These are phyloP conservation scores for Didymella pinodella DNA, from an alignment of 2,329 filamentous ascomycete genomes.

Conservation along the genomic window DNA sequence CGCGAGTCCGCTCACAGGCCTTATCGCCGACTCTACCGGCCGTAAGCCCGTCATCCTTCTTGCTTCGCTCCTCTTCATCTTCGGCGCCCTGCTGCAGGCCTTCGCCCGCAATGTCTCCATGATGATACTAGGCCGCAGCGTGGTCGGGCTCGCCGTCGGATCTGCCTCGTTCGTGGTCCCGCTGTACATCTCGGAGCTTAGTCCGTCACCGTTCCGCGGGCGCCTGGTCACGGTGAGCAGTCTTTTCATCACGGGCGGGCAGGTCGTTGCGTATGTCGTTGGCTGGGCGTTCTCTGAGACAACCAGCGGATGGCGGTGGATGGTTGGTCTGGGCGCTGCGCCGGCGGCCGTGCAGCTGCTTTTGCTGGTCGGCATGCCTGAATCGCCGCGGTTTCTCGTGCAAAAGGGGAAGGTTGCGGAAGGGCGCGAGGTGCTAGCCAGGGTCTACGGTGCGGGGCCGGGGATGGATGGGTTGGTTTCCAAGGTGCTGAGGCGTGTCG, in stretches of 20 bases:
- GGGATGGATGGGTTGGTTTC: conserved; percentile 59
- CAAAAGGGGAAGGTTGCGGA: conserved; percentile 68
- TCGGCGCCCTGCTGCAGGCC: conserved; percentile 73
- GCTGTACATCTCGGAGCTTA: conserved; percentile 79
- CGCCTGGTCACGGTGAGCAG: conserved; percentile 82
- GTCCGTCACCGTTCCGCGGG: conserved; percentile 78
- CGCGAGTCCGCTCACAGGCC: conserved; percentile 62
- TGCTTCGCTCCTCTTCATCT: conserved; percentile 68
- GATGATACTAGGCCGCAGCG: conserved; percentile 73
- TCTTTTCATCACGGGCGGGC: conserved; percentile 85
- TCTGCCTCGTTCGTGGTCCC: conserved; percentile 84
- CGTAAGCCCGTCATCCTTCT: conserved; percentile 82
- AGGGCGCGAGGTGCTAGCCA: conserved; percentile 70
- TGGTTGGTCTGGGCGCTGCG: conserved; percentile 83
- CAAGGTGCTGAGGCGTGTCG: conserved; percentile 71
- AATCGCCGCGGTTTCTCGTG: conserved; percentile 89
- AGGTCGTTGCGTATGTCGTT: conserved; percentile 85
- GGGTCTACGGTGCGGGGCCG: conserved; percentile 63
- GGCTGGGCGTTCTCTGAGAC: conserved; percentile 75
- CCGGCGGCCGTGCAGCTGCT: conserved; percentile 76
- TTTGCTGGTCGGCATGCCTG: conserved; percentile 77
- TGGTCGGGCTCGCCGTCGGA: conserved; percentile 77
- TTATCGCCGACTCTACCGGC: conserved; percentile 75
- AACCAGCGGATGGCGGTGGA: conserved; percentile 78
- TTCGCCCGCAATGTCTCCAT: conserved; percentile 62